Conservation (phyloP, 495 filamentous ascomycete species). For the Neurospora sp. region DNA sequence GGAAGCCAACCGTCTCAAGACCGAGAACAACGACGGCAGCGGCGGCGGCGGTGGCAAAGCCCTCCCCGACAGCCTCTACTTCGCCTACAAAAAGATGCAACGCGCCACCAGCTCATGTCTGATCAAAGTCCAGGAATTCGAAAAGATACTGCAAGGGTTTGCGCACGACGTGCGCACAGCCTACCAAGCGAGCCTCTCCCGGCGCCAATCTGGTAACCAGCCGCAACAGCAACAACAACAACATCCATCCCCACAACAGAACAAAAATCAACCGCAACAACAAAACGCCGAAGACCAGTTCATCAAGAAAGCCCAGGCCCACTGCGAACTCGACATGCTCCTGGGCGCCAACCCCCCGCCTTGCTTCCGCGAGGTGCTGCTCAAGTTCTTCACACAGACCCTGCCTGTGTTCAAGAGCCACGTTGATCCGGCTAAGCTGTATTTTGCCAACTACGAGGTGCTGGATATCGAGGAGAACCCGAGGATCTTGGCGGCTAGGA, state of each 20-base stretch:
- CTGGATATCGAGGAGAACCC: conserved; percentile 37
- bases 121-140: conserved; percentile 38
- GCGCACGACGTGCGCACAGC: conserved; percentile 34
- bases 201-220: conserved; percentile 10
- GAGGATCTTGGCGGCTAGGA: conserved; percentile 15
- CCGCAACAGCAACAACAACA: conserved; percentile 11
- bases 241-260: neutral
- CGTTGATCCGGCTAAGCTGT: conserved; percentile 36
- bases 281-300: conserved; percentile 20
- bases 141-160: conserved; percentile 35
- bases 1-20: conserved; percentile 14
- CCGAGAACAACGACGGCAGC: conserved; percentile 13
- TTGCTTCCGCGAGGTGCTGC: conserved; percentile 37
- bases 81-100: conserved; percentile 40
- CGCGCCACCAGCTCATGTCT: conserved; percentile 29
- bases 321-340: conserved; percentile 41
- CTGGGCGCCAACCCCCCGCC: conserved; percentile 34
- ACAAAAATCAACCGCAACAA: conserved; percentile 12
- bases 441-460: conserved; percentile 39
- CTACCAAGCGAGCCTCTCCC: conserved; percentile 31
- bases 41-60: conserved; percentile 10
- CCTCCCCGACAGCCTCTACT: conserved; percentile 24
- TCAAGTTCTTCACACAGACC: conserved; percentile 34
- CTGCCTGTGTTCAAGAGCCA: conserved; percentile 29
- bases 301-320: conserved; percentile 25